Evolutionary conservation across 192 early-diverging fungal species (phyloP), one percentile per base, ranked within the genome.

Genomic region (Backusella psychrophila): DNA sequence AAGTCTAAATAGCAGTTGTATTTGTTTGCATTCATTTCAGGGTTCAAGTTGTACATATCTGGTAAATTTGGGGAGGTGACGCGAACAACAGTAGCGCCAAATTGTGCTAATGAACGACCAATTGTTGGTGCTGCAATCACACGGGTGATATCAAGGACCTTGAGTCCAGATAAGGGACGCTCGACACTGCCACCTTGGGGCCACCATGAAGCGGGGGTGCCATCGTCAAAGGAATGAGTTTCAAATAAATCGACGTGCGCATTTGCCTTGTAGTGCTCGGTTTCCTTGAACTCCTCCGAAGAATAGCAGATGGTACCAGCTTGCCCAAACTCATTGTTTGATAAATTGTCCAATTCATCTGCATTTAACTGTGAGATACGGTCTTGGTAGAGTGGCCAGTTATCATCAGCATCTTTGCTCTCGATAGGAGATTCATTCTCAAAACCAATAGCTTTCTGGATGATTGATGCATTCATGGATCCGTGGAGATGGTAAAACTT

Each of bases 1-100:
- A 74, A 66, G 2, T 74, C 73, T 59, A 74, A 31, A 8, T 66
- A n/a, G 29, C 73, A 74, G 9, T 74, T 74, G 42, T 44, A 44
- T 44, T 44, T 44, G 42, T 44, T 44, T 44, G 42, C n/a, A 56
- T 56, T 56, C 53, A 56, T 56, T 56, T 56, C 53, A 19, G 53
- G n/a, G 23, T 56, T 56, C 53, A n/a, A 56, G 53, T 23, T 8
- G 21, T 56, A 56, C 21, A n/a, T 56, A 56, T 56, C 53, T 23
- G 53, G 53, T 56, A 56, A 56, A 19, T 56, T 56, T 56, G 53
- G 53, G 7, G 53, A 56, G 5, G 53, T 56, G 9, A 56, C 21
- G 21, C 53, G 53, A 56, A 56, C 21, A 21, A 56, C 53, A 56
- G 53, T 56, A 11, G 53, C 53, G 8, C 53, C 53, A 26, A 56